Conservation (phyloP, 805 yeast species). For the Saccharomycopsis sp. region DNA sequence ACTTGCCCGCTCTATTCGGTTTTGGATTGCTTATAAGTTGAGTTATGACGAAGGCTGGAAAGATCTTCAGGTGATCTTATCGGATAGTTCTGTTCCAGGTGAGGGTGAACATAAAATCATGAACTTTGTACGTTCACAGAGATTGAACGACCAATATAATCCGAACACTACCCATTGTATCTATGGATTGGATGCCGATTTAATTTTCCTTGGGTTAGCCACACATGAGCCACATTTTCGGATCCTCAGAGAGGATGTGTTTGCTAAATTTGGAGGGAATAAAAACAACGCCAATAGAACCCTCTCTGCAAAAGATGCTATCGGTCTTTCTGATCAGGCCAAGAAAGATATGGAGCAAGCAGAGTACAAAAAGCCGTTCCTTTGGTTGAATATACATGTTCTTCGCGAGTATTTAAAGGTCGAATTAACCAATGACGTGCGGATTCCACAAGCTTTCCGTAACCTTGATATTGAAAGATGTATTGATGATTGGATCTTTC, state of each 20-base stretch:
- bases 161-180: slow-evolving; percentile 96
- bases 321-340: slow-evolving; percentile 58
- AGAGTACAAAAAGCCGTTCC: slow-evolving; percentile 65
- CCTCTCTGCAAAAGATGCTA: slow-evolving; percentile 41
- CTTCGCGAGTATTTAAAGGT: slow-evolving; percentile 81
- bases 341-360: slow-evolving; percentile 30
- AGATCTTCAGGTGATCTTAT: slow-evolving; percentile 76
- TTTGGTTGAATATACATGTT: slow-evolving; percentile 88
- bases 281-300: slow-evolving; percentile 28
- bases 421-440: slow-evolving; percentile 43
- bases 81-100: slow-evolving; percentile 97
- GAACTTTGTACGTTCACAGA: slow-evolving; percentile 88
- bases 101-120: slow-evolving; percentile 99
- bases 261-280: slow-evolving; percentile 59
- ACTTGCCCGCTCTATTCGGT: slow-evolving; percentile 72
- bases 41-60: slow-evolving; percentile 93
- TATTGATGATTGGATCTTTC: slow-evolving; percentile 96
- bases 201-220: slow-evolving; percentile 90
- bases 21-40: slow-evolving; percentile 89
- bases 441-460: slow-evolving; percentile 61
- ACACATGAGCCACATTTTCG: slow-evolving; percentile 97
- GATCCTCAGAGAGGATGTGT: slow-evolving; percentile 92
- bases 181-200: slow-evolving; percentile 96
- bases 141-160: slow-evolving; percentile 78
- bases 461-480: slow-evolving; percentile 89